Evolutionary conservation across 163 green algal species (phyloP), one percentile per base, ranked within the genome.

Genomic region (Scenedesmus sp.): DNA sequence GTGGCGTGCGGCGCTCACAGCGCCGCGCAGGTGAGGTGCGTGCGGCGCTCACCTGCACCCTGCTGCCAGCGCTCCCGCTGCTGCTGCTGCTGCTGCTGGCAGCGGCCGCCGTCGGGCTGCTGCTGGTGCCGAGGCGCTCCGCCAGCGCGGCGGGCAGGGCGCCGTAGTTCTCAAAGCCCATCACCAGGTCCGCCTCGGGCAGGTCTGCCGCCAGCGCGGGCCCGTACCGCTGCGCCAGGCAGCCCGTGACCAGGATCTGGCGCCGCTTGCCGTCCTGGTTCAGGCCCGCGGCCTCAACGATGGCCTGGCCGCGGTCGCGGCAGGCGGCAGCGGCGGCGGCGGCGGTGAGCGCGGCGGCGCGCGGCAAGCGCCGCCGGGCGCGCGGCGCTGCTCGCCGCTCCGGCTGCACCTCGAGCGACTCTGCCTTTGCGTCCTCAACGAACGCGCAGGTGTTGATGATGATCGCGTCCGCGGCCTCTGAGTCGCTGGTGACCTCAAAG

Each of bases 391-490:
- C n/a, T n/a, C n/a, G n/a, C n/a, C n/a, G n/a, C n/a, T n/a, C n/a
- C n/a, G n/a, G n/a, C n/a, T n/a, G n/a, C 65, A 92, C 92, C 72
- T 97, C 92, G 5, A 90, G 60, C 0, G 85, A 93, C 80, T 98
- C 94, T 42, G 86, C 87, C 84, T 98, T 97, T 20, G 94, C 94
- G 71, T 98, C 94, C 74, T 97, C 93, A 47, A 98, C 91, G 86
- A 98, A 98, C 3, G 82, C 91, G 51, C 94, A 98, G 0, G 93
- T 97, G 82, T 97, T 97, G 36, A 98, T 66, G 4, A 98, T 87
- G 45, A 98, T 91, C 20, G 91, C 93, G 63, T 98, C 94, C 0
- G 91, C 87, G 9, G 91, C 79, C 34, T 93, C 89, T 45, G 91
- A 83, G 9, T 95, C 90, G 17, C 92, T 77, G 0, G 81, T 91